Base-by-base conservation (phyloP, 768 basidiomycete species). In the Macrocybe gigantea region DNA sequence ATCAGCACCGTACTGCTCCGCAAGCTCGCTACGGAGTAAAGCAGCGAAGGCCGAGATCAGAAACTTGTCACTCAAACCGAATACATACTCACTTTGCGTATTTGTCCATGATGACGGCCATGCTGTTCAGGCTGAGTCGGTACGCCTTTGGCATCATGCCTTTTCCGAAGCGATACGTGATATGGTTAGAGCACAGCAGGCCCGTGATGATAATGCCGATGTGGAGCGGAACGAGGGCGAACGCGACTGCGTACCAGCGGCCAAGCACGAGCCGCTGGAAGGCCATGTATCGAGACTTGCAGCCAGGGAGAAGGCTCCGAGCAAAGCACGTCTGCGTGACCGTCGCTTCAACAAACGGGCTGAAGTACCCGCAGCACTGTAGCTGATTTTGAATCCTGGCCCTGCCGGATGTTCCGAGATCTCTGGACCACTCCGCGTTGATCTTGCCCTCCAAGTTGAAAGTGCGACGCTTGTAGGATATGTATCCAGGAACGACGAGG, bases 91-190 rank as follows among this genome's bases (percentile, higher is more conserved):
- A 88, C 87, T 71, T 81, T 7, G 86, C 85, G 60, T 88, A 91
- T 48, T 80, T 81, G 48, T 92, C 88, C 84, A 91, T 83, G 60
- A 93, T 86, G 22, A 84, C 76, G 0, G 80, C 85, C 80, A 91
- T 86, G 42, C 75, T 80, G 48, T 68, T 75, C 69, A 78, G 65
- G 60, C 82, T 80, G 33, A 92, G 70, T 37, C 87, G 71, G 60
- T 93, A 92, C 31, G 82, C 78, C 70, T 87, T 83, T 22, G 88
- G 90, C 77, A 86, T 89, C 80, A 91, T 82, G 40, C 90, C 89
- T 69, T 92, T 92, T 0, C 88, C 88, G 62, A 92, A 91, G 33
- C 88, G 70, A 56, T 90, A 90, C 41, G 88, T 91, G 61, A 92
- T 79, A 56, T 92, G 88, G 65, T 88, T 88, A 5, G 80, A 78